Conservation (phyloP, 164 flowering plant species). For the Chimonanthus salicifolius region DNA sequence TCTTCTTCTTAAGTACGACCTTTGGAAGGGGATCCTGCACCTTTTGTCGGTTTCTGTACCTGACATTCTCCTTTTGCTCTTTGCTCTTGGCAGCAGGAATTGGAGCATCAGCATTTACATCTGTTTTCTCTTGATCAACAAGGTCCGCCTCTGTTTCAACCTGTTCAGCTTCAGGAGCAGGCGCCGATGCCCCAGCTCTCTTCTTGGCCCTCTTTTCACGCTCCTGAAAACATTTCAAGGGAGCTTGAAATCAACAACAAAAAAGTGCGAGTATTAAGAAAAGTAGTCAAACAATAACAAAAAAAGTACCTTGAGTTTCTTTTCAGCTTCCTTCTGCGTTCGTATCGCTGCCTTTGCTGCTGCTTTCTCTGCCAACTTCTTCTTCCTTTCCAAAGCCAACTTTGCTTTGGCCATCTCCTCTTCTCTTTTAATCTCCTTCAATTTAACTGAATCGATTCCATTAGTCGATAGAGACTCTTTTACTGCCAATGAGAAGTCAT, state of each 20-base stretch:
- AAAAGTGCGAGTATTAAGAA: not conserved
- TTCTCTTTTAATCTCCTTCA: conserved; percentile 75
- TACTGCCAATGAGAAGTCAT: conserved; percentile 17
- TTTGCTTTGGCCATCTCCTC: conserved; percentile 85
- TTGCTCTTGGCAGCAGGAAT: conserved; percentile 29
- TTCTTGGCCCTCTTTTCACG: conserved; percentile 79
- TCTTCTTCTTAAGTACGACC: conserved; percentile 58
- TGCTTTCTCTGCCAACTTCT: conserved; percentile 35
- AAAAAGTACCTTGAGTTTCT: conserved; percentile 66
- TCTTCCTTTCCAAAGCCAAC: conserved; percentile 57
- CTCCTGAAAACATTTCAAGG: conserved; percentile 39
- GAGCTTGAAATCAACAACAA: not conserved
- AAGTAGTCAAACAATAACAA: not conserved
- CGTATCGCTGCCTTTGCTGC: conserved; percentile 65
- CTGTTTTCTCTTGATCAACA: conserved; percentile 39
- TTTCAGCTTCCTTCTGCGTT: conserved; percentile 91
- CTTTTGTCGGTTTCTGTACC: conserved; percentile 41
- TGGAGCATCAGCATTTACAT: conserved; percentile 29
- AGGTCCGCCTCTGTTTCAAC: conserved; percentile 28
- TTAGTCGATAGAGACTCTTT: conserved; percentile 23
- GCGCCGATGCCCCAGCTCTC: conserved; percentile 41
- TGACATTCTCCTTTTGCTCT: conserved; percentile 41
- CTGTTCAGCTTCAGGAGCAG: conserved; percentile 24
- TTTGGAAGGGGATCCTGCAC: conserved; percentile 58
- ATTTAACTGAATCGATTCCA: conserved; percentile 45